These are phyloP conservation scores for Ambrosia artemisiifolia DNA, from an alignment of 129 eudicot genomes.

Conservation along the genomic window DNA sequence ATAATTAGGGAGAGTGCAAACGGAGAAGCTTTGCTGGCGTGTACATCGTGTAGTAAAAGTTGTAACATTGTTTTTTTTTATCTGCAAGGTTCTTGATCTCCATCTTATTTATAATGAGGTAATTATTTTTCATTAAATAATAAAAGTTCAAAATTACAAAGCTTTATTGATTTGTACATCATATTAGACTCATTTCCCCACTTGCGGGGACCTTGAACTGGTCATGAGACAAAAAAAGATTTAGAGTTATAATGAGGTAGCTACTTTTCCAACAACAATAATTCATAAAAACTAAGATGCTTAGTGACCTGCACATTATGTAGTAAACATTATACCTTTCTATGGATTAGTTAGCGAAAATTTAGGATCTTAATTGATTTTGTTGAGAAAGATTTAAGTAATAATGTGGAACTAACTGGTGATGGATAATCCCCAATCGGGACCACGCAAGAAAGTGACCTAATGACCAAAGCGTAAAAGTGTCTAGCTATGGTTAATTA, in stretches of 20 bases:
- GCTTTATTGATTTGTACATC: neutral
- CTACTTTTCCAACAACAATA: neutral
- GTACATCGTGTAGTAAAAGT: neutral
- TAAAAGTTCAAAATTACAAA: no score
- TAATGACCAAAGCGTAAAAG: neutral
- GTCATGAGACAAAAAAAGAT: neutral
- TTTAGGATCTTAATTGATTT: conserved; percentile 12
- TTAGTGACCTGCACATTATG: neutral
- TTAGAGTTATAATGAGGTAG: neutral
- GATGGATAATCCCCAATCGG: neutral
- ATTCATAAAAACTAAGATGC: neutral
- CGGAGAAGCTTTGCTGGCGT: no score
- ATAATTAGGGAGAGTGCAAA: no score
- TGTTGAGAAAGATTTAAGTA: neutral
- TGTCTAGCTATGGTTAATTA: neutral
- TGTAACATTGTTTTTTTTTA: neutral
- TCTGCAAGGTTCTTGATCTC: no score
- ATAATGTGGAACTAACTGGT: neutral
- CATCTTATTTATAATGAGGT: no score
- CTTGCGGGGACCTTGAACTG: neutral
- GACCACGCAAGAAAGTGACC: neutral
- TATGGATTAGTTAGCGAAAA: neutral
- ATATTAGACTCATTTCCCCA: neutral
- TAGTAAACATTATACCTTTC: neutral
- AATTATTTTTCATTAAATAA: no score